These are phyloP conservation scores for Penicillium sp. DNA, from an alignment of 2,329 filamentous ascomycete genomes.

Conservation along the genomic window DNA sequence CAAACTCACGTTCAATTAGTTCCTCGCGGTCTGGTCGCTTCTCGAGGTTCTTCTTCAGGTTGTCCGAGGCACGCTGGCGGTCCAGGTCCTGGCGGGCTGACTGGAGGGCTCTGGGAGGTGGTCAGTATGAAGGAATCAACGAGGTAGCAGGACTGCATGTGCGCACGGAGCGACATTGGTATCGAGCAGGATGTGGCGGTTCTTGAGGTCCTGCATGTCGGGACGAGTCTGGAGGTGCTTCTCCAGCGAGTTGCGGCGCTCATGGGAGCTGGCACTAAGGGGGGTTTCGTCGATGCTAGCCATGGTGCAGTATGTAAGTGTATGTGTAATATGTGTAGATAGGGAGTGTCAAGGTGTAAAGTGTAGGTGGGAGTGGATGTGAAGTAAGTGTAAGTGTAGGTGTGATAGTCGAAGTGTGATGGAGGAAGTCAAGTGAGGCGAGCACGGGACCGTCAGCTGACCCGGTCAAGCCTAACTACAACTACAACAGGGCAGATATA, in stretches of 20 bases:
- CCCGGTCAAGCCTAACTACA: neutral
- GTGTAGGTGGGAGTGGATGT: neutral
- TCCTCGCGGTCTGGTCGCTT: slow-evolving; percentile 71
- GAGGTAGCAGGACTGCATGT: slow-evolving; percentile 40
- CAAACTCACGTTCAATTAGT: slow-evolving; percentile 71
- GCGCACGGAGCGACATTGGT: slow-evolving; percentile 69
- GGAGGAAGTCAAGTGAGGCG: neutral
- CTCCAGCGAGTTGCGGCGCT: slow-evolving; percentile 70
- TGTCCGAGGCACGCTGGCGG: slow-evolving; percentile 66
- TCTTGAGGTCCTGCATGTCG: slow-evolving; percentile 66
- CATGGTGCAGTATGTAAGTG: slow-evolving; percentile 9
- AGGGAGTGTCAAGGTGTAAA: neutral
- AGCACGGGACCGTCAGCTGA: neutral
- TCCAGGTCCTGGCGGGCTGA: slow-evolving; percentile 66
- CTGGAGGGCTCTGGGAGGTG: slow-evolving; percentile 60
- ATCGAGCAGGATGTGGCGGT: slow-evolving; percentile 69
- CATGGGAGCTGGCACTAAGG: slow-evolving; percentile 57
- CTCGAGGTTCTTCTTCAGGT: slow-evolving; percentile 66
- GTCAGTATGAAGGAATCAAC: slow-evolving; percentile 55
- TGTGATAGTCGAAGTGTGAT: neutral
- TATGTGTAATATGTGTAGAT: neutral
- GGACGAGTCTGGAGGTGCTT: slow-evolving; percentile 74
- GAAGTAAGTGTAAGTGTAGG: neutral
- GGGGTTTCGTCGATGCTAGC: slow-evolving; percentile 59
- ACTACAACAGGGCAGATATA: no score